These are phyloP conservation scores for Helminthosporium solani DNA, from an alignment of 2,329 filamentous ascomycete species.

Conservation along the genomic window DNA sequence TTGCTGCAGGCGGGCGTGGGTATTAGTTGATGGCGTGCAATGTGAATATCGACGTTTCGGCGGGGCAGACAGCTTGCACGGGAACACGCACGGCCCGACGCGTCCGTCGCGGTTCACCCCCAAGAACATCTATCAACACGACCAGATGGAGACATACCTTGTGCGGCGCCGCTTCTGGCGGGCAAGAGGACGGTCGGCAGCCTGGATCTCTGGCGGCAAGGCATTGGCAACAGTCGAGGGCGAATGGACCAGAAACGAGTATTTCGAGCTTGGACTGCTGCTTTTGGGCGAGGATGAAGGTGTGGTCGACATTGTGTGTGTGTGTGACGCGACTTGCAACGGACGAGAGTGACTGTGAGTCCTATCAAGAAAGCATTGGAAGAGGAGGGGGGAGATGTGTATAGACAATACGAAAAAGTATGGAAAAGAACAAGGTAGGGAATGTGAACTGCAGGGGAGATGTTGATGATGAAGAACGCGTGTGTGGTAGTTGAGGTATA, in stretches of 20 bases:
- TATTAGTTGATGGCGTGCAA: slow-evolving; percentile 29
- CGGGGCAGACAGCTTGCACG: not conserved
- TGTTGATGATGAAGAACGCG: slow-evolving; percentile 1
- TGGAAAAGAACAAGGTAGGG: slow-evolving; percentile 20
- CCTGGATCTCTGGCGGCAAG: slow-evolving; percentile 57
- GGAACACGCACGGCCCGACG: slow-evolving; percentile 10
- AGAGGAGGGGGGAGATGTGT: not conserved
- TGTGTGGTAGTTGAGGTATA: slow-evolving; percentile 3
- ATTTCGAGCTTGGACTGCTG: slow-evolving; percentile 42
- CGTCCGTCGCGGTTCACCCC: slow-evolving; percentile 26
- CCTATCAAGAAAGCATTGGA: slow-evolving; percentile 17
- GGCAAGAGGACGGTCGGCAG: slow-evolving; percentile 56
- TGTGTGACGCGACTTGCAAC: slow-evolving; percentile 4
- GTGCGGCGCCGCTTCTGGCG: slow-evolving; percentile 63
- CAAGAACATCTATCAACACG: slow-evolving; percentile 20
- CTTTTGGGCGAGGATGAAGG: slow-evolving; percentile 27
- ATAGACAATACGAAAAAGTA: not conserved
- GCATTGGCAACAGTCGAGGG: slow-evolving; percentile 58
- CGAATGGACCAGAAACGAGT: slow-evolving; percentile 60
- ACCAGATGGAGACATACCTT: slow-evolving; percentile 49
- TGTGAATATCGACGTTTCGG: slow-evolving; percentile 15
- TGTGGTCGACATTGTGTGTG: slow-evolving; percentile 19
- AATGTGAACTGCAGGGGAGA: slow-evolving; percentile 3
- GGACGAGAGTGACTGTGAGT: slow-evolving; percentile 15
- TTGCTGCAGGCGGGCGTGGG: slow-evolving; percentile 35